Percentiles rank a stretch among this genome's conserved stretches.
Conservation (phyloP, 345 rosid genomes). For the Hirschfeldia incana region DNA sequence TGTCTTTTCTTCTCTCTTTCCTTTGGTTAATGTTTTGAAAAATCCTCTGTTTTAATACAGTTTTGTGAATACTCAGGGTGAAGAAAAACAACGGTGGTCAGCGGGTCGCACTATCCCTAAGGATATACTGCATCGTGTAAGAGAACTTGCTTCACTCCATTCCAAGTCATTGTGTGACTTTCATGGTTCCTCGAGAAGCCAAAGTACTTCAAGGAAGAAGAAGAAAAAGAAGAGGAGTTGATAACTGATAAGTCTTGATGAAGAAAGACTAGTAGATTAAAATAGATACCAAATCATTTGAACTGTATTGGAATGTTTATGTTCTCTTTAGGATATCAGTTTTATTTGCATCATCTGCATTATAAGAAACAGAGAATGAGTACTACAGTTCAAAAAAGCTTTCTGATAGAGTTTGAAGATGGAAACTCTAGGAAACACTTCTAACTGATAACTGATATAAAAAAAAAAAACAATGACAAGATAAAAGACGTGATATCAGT, state of each 20-base stretch:
- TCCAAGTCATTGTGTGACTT: slow-evolving; percentile 6
- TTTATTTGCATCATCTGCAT: neutral
- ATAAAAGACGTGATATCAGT: neutral
- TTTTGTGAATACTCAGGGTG: slow-evolving; percentile 49
- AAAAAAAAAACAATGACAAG: neutral
- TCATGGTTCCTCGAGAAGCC: slow-evolving; percentile 39
- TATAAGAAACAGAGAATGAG: slow-evolving; percentile 6
- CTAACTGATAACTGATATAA: neutral
- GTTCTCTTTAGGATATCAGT: neutral
- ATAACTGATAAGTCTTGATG: neutral
- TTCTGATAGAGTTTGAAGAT: neutral
- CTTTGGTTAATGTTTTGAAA: slow-evolving; percentile 2
- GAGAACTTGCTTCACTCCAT: slow-evolving; percentile 68
- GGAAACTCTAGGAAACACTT: neutral
- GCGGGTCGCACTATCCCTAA: slow-evolving; percentile 52
- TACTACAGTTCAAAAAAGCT: slow-evolving; percentile 2
- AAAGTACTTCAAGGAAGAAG: slow-evolving; percentile 32
- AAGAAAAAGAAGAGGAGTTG: neutral
- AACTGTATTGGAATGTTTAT: neutral
- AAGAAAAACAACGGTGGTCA: slow-evolving; percentile 46
- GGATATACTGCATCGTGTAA: slow-evolving; percentile 53
- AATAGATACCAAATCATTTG: neutral
- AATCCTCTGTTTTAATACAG: slow-evolving; percentile 1
- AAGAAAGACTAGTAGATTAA: neutral
- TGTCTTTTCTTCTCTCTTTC: slow-evolving; percentile 12